Base-by-base conservation (phyloP, 208 protist genomes). In the Zelonia costaricensis region DNA sequence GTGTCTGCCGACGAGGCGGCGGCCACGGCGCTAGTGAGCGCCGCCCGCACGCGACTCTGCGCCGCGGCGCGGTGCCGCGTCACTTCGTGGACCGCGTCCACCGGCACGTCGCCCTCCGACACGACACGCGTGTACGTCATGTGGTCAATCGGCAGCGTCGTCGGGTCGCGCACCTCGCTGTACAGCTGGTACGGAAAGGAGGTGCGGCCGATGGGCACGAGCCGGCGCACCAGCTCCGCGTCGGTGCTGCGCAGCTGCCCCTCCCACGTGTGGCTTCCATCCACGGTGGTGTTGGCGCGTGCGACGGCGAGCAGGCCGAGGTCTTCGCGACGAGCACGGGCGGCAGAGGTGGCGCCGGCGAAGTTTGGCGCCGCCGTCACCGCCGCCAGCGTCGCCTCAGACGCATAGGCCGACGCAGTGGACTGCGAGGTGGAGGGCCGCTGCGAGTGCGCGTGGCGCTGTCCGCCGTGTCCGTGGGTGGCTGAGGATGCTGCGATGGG, bases 171-270 rank as follows among this genome's bases (percentile, higher is more conserved):
- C 9, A 83, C 51, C 39, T 84, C 74, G 42, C 74, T 54, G 74
- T 83, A 91, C 16, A 95, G 72, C 2, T 74, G 57, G 53, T 94
- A 94, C 13, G 88, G 88, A 31, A 80, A 88, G 42, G 66, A 77
- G 18, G 59, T 75, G 39, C 76, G 80, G 27, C 86, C 89, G 22
- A 93, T 66, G 27, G 76, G 77, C 15, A 95, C 74, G 22, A 81
- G 88, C 30, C 81, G 80, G 22, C 79, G 57, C 6, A 67, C 69
- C 13, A 47, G 65, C 18, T 64, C 48, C 2, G 55, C 56, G 35
- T 67, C 67, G 31, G 44, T 69, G 28, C 67, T 53, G 48, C 84
- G 81, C 61, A 94, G 66, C 39, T 74, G 57, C 10, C 80, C 84
- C 53, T 87, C 74, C 88, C 88, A 94, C 1, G 65, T 63, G 48